Conservation (phyloP, 345 rosid species). For the Aquilaria yunnanensis region DNA sequence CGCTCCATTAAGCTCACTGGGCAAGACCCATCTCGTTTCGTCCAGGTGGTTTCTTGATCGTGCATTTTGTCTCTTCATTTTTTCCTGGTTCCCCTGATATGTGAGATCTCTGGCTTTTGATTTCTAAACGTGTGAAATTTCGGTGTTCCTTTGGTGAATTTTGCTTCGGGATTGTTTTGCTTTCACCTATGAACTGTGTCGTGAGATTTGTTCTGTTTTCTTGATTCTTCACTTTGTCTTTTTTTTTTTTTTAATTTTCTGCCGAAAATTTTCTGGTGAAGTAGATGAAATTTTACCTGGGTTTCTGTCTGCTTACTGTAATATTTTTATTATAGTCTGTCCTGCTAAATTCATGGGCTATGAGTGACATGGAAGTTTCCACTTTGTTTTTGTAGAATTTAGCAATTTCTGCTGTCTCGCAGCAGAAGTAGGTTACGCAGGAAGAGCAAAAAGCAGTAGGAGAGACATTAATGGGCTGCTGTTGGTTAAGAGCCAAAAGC, state of each 20-base stretch:
- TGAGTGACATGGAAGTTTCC: too few relatives aligned
- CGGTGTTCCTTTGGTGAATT: neutral
- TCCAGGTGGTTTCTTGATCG: slow-evolving; percentile 16
- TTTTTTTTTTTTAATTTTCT: slow-evolving; percentile 3
- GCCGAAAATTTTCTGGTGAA: neutral
- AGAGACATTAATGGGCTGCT: too few relatives aligned
- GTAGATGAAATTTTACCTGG: neutral
- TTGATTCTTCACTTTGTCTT: neutral
- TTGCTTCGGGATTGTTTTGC: slow-evolving; percentile 13
- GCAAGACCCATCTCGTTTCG: neutral
- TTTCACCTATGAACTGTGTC: neutral
- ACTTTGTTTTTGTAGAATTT: too few relatives aligned
- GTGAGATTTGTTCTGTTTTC: slow-evolving; percentile 1
- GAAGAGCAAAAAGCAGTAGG: too few relatives aligned
- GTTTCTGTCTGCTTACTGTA: neutral
- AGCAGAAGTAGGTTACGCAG: too few relatives aligned
- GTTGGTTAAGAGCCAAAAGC: too few relatives aligned
- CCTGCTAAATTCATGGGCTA: too few relatives aligned
- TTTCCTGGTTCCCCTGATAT: slow-evolving; percentile 19
- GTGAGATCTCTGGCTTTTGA: slow-evolving; percentile 7
- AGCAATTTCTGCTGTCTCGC: too few relatives aligned
- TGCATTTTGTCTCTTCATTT: neutral
- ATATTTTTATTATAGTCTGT: too few relatives aligned
- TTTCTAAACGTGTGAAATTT: too few relatives aligned
- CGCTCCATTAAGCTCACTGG: neutral